These are phyloP conservation scores for Leavenworthia alabamica DNA, from an alignment of 345 rosid genomes.

Conservation along the genomic window DNA sequence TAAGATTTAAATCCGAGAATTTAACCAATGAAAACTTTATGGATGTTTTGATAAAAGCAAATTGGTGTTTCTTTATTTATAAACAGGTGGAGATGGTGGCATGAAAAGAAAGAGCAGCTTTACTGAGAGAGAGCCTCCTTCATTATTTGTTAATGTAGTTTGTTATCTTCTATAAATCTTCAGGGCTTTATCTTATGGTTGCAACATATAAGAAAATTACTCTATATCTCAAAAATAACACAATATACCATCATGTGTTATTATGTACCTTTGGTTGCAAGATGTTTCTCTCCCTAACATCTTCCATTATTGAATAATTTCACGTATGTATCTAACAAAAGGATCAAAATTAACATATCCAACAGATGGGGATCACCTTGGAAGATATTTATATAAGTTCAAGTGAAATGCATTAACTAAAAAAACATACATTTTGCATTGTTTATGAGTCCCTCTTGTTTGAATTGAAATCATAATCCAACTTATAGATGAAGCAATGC, in stretches of 20 bases:
- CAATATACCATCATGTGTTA: no score
- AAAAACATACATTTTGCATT: constrained; percentile 18
- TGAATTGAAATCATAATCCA: constrained; percentile 11
- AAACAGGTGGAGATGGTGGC: constrained; percentile 87
- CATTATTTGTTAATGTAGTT: neutral
- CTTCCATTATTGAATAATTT: no score
- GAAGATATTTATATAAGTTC: neutral
- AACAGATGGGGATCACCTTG: neutral
- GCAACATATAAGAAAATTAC: no score
- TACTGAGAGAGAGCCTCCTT: constrained; percentile 42
- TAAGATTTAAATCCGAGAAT: neutral
- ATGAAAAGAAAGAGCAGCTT: constrained; percentile 58
- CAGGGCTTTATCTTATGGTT: no score
- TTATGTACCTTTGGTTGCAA: no score
- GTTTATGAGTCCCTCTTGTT: neutral
- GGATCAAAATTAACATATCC: neutral
- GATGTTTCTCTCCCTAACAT: no score
- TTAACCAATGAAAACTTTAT: no score
- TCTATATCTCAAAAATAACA: no score
- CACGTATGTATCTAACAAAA: neutral
- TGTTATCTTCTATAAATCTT: neutral
- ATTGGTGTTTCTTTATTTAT: neutral
- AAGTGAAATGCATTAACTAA: constrained; percentile 7
- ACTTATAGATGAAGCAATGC: constrained; percentile 15
- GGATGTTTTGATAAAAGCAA: no score